Evolutionary conservation across 106 monocot genomes (phyloP).

Genomic region (Iris macrosiphon): DNA sequence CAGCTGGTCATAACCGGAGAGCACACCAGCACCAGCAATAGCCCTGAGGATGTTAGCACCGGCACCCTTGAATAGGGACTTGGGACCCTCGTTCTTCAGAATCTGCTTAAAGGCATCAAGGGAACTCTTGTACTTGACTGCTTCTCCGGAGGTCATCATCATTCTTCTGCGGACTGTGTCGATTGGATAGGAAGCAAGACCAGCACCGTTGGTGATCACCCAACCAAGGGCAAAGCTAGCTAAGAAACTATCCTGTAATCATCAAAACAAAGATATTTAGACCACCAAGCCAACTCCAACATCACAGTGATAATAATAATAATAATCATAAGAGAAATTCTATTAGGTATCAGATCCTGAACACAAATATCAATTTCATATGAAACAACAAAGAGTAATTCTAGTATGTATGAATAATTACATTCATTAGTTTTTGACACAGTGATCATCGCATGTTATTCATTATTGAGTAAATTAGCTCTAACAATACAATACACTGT

Average conservation of each 20-base stretch:
- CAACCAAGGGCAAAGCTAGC: constrained; percentile 12
- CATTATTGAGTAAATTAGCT: too few species aligned
- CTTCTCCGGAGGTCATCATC: constrained; percentile 48
- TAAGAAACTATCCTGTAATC: constrained; percentile 10
- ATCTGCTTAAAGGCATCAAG: constrained; percentile 10
- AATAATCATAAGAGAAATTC: too few species aligned
- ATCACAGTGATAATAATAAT: too few species aligned
- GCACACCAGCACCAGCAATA: constrained; percentile 8
- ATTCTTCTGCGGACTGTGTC: constrained; percentile 33
- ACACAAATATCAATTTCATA: too few species aligned
- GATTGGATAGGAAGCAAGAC: constrained; percentile 10
- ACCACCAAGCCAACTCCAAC: too few species aligned
- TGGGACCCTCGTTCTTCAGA: constrained; percentile 10
- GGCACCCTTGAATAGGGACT: constrained; percentile 14
- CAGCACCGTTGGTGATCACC: constrained; percentile 9
- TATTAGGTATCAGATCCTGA: too few species aligned
- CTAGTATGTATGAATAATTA: too few species aligned
- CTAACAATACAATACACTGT: too few species aligned
- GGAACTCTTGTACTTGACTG: constrained; percentile 33
- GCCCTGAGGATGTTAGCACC: constrained; percentile 11
- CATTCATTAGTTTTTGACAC: too few species aligned
- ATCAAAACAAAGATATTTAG: too few species aligned
- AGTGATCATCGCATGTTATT: too few species aligned
- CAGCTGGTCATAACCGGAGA: constrained; percentile 15
- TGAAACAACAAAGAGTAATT: too few species aligned